Evolutionary conservation across 805 yeast species (phyloP).

Genomic region (Hanseniaspora guilliermondii): DNA sequence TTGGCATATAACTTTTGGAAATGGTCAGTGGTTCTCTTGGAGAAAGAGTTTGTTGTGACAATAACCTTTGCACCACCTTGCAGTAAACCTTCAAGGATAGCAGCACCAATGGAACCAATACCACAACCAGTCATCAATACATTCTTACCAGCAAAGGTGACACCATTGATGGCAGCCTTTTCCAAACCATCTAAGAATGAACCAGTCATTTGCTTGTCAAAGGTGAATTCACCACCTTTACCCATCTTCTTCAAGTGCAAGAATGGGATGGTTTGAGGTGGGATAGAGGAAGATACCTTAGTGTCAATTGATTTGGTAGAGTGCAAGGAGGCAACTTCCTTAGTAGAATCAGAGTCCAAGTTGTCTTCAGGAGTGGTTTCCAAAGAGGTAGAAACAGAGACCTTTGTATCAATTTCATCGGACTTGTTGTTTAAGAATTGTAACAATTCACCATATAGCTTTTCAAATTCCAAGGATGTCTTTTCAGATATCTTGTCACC

Average conservation of each 20-base stretch:
- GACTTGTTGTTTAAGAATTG: slow-evolving; percentile 50
- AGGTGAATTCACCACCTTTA: slow-evolving; percentile 65
- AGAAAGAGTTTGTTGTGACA: slow-evolving; percentile 91
- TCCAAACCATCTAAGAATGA: slow-evolving; percentile 81
- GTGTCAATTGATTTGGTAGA: slow-evolving; percentile 54
- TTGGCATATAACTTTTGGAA: slow-evolving; percentile 88
- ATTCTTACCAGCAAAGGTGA: slow-evolving; percentile 74
- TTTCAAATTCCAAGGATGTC: slow-evolving; percentile 59
- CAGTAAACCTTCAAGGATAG: slow-evolving; percentile 82
- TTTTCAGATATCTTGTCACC: slow-evolving; percentile 37
- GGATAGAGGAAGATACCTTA: slow-evolving; percentile 62
- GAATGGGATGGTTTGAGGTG: slow-evolving; percentile 84
- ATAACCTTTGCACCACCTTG: slow-evolving; percentile 97
- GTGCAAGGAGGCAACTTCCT: slow-evolving; percentile 77
- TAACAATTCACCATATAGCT: slow-evolving; percentile 57
- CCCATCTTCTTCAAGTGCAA: slow-evolving; percentile 77
- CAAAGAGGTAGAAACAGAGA: slow-evolving; percentile 46
- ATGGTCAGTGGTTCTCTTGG: slow-evolving; percentile 86
- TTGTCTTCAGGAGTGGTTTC: slow-evolving; percentile 37
- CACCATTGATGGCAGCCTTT: slow-evolving; percentile 87
- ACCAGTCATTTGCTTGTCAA: slow-evolving; percentile 67
- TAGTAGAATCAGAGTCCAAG: slow-evolving; percentile 42
- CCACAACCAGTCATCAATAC: slow-evolving; percentile 97
- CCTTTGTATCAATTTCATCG: slow-evolving; percentile 57
- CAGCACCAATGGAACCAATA: slow-evolving; percentile 97